Base-by-base conservation (phyloP, 2,329 filamentous ascomycete species). In the Colletotrichum spinosum region DNA sequence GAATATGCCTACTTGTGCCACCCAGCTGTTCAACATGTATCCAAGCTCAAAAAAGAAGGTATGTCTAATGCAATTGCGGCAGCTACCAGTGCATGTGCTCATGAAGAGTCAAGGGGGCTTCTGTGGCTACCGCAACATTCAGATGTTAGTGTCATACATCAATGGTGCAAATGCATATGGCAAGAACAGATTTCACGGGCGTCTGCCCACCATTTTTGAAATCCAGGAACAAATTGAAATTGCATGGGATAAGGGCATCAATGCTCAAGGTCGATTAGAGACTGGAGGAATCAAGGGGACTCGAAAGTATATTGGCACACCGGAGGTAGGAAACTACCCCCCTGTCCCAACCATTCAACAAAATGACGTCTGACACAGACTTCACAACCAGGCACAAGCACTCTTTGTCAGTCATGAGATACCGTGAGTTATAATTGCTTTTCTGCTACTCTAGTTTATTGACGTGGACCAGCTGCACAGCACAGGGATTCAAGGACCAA, bases 111-210 rank as follows among this genome's bases (percentile, higher is more conserved):
- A 25, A 87, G 94, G 94, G 25, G 92, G 93, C 6, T 98, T 98
- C 75, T 98, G 95, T 74, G 95, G 95, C 4, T 98, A 97, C 75
- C 87, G 95, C 45, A 98, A 97, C 73, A 97, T 97, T 38, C 96
- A 98, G 75, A 97, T 97, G 89, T 78, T 97, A 70, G 81, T 91
- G 12, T 95, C 94, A 0, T 94, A 93, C 74, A 87, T 97, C 17
- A 86, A 90, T 64, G 86, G 84, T 8, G 79, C 86, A 1, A 76
- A 80, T 44, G 82, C 81, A 11, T 77, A 81, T 11, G 92, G 91
- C 0, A 77, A 85, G 66, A 81, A 89, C 45, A 78, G 81, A 52
- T 92, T 97, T 65, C 76, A 81, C 1, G 80, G 81, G 5, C 81
- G 79, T 2, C 80, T 94, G 6, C 95, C 96, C 0, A 89, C 88